phyloP scores from a whole-genome alignment of 768 basidiomycete genomes.

The Cubamyces sp. region DNA sequence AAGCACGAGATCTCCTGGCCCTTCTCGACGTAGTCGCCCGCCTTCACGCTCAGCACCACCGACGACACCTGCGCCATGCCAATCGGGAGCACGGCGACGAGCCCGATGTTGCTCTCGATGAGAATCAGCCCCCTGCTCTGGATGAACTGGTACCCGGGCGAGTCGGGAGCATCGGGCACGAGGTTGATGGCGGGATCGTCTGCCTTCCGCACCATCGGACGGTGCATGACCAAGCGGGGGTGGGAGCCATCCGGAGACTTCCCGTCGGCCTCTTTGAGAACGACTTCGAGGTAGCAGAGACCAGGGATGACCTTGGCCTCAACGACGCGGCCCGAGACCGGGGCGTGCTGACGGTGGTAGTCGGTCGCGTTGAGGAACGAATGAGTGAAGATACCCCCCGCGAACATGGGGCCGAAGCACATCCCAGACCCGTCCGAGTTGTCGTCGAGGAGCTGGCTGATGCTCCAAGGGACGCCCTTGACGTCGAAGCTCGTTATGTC shows the following conservation, averaged over 20 bases:
- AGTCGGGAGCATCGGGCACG: slow-evolving; percentile 24
- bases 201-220: background rate
- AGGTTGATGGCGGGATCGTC: no score
- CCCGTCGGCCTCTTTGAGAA: no score
- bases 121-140: slow-evolving; percentile 28
- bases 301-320: slow-evolving; percentile 27
- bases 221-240: background rate
- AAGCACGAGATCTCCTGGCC: slow-evolving; percentile 29
- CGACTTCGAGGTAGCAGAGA: slow-evolving; percentile 30
- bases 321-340: slow-evolving; percentile 25
- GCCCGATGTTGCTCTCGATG: slow-evolving; percentile 27
- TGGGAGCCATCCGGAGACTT: background rate
- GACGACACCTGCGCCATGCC: slow-evolving; percentile 34
- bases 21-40: slow-evolving; percentile 22
- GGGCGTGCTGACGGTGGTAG: slow-evolving; percentile 32
- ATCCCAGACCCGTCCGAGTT: background rate
- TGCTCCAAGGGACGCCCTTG: slow-evolving; percentile 28
- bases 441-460: slow-evolving; percentile 27
- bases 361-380: slow-evolving; percentile 26
- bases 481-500: slow-evolving; percentile 14
- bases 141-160: slow-evolving; percentile 30
- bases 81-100: slow-evolving; percentile 31
- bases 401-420: slow-evolving; percentile 16
- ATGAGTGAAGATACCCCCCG: slow-evolving; percentile 25
- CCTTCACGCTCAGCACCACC: slow-evolving; percentile 27